phyloP scores from a whole-genome alignment of 768 basidiomycete genomes.

The Fomitopsis serialis region DNA sequence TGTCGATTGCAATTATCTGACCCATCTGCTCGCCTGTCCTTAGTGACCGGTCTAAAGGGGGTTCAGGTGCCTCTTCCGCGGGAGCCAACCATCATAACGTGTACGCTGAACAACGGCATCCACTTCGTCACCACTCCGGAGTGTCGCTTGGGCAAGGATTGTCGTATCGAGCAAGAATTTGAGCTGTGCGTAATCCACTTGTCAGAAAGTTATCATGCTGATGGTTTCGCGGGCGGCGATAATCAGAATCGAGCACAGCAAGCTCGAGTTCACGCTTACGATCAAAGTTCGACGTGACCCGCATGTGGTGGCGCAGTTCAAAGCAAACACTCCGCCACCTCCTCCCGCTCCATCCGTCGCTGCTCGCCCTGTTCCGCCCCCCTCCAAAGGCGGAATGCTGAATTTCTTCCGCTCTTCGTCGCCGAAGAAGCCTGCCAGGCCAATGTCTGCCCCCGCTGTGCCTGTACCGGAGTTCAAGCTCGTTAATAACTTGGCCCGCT shows the following conservation, averaged over 20 bases:
- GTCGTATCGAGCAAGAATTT: slow-evolving; percentile 81
- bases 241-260: slow-evolving; percentile 82
- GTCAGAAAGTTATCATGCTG: no score
- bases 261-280: slow-evolving; percentile 90
- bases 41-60: slow-evolving; percentile 73
- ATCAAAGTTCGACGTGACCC: slow-evolving; percentile 84
- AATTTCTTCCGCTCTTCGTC: slow-evolving; percentile 67
- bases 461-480: slow-evolving; percentile 25
- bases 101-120: slow-evolving; percentile 94
- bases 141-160: slow-evolving; percentile 49
- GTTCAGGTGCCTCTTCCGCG: slow-evolving; percentile 74
- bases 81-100: slow-evolving; percentile 70
- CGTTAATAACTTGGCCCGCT: slow-evolving; percentile 64
- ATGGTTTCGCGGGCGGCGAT: no score
- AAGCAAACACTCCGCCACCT: slow-evolving; percentile 49
- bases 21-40: slow-evolving; percentile 7
- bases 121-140: slow-evolving; percentile 92
- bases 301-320: slow-evolving; percentile 77
- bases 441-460: slow-evolving; percentile 29
- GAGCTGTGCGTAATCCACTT: slow-evolving; percentile 58
- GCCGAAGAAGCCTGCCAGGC: slow-evolving; percentile 50
- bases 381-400: slow-evolving; percentile 60
- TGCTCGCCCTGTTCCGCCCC: slow-evolving; percentile 42
- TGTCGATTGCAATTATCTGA: no score
- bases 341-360: slow-evolving; percentile 28